Evolutionary conservation across 306 rosid genomes (phyloP).

Genomic region (Styphnolobium japonicum): DNA sequence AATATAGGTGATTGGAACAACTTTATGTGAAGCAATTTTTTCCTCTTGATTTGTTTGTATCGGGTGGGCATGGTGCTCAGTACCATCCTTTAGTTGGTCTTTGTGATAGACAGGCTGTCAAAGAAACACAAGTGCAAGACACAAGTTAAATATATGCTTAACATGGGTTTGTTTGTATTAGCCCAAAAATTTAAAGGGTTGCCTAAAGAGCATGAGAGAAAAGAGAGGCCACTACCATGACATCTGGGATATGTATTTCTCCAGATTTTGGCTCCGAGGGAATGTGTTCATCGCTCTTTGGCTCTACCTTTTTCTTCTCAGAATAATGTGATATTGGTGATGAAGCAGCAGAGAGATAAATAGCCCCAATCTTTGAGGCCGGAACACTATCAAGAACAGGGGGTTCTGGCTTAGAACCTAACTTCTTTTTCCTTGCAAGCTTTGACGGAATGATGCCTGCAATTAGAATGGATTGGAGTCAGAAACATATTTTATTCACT

Average conservation of each 20-base stretch:
- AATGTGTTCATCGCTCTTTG: slow-evolving; percentile 28
- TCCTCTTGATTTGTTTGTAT: background rate
- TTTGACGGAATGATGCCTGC: slow-evolving; percentile 59
- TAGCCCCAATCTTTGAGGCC: slow-evolving; percentile 28
- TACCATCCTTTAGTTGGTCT: slow-evolving; percentile 31
- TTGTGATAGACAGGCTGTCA: slow-evolving; percentile 45
- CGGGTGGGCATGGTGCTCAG: background rate
- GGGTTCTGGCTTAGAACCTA: slow-evolving; percentile 51
- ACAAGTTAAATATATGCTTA: background rate
- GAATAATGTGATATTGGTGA: slow-evolving; percentile 27
- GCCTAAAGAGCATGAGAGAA: background rate
- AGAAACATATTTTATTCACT: background rate
- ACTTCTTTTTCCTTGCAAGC: slow-evolving; percentile 47
- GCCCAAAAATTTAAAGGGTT: background rate
- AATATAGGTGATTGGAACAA: slow-evolving; percentile 14
- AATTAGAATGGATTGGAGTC: slow-evolving; percentile 16
- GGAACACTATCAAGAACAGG: slow-evolving; percentile 43
- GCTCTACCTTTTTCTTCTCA: slow-evolving; percentile 38
- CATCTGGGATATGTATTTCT: slow-evolving; percentile 35
- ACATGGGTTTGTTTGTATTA: background rate
- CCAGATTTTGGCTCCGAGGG: slow-evolving; percentile 19
- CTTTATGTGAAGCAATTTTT: background rate
- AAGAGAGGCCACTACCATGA: slow-evolving; percentile 38
- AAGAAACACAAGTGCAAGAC: slow-evolving; percentile 2
- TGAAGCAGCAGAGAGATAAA: slow-evolving; percentile 31